Conservation (phyloP, 352 stramenopile species). For the Sclerospora graminicola region DNA sequence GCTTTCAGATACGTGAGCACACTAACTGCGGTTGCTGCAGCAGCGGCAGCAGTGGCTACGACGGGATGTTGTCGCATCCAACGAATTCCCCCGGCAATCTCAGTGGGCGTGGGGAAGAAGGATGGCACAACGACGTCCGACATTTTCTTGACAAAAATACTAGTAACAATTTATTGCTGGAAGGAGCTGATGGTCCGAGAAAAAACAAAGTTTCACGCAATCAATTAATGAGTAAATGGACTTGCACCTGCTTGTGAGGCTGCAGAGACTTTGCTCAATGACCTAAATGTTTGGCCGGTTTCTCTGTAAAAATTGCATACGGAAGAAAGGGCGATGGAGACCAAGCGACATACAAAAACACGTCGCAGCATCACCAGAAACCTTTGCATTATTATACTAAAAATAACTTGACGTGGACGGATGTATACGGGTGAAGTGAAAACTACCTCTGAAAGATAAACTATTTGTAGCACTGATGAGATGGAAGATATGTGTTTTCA, state of each 20-base stretch:
- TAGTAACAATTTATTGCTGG: background rate
- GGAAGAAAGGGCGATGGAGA: constrained; percentile 8
- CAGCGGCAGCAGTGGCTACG: constrained; percentile 52
- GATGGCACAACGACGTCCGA: constrained; percentile 48
- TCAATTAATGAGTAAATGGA: no score
- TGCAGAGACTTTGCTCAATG: background rate
- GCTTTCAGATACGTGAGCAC: constrained; percentile 54
- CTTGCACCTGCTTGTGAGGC: no score
- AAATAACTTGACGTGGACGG: background rate
- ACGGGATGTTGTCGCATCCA: constrained; percentile 69
- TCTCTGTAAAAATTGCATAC: constrained; percentile 16
- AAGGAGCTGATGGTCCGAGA: background rate
- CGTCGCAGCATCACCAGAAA: constrained; percentile 14
- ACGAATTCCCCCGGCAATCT: constrained; percentile 63
- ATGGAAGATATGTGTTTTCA: constrained; percentile 1
- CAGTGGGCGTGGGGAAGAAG: constrained; percentile 72
- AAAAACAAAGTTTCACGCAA: no score
- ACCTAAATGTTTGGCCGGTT: constrained; percentile 5
- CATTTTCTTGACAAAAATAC: constrained; percentile 28
- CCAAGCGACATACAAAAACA: constrained; percentile 19
- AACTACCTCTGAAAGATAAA: no score
- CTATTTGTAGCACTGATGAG: background rate
- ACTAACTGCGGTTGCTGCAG: constrained; percentile 56
- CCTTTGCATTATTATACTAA: background rate
- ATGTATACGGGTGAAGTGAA: background rate